Evolutionary conservation across 768 basidiomycete species (phyloP).

Genomic region (Psilocybe subaeruginosa): DNA sequence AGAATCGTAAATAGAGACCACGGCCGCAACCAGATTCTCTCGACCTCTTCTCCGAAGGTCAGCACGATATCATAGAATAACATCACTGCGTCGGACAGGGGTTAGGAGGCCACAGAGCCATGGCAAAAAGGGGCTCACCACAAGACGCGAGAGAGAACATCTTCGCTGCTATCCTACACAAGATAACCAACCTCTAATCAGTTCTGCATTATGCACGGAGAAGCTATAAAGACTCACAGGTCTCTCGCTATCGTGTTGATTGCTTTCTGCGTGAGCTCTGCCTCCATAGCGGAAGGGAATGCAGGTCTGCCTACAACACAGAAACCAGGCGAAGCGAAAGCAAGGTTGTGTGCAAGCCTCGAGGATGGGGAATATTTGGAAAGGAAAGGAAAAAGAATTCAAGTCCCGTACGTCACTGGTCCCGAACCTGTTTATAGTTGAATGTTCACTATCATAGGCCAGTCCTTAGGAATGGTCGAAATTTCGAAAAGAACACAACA

Average conservation of each 20-base stretch:
- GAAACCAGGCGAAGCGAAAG: no score
- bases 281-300: neutral
- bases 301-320: neutral
- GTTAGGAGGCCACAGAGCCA: neutral
- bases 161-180: constrained; percentile 34
- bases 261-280: neutral
- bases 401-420: no score
- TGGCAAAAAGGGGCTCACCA: constrained; percentile 25
- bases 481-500: neutral
- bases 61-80: constrained; percentile 38
- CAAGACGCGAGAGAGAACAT: constrained; percentile 41
- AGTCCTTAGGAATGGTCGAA: no score
- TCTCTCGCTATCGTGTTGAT: neutral
- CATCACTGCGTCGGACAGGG: constrained; percentile 28
- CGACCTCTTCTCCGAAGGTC: constrained; percentile 38
- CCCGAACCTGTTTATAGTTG: no score
- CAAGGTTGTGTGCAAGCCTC: neutral
- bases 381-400: no score
- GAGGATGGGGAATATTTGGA: neutral
- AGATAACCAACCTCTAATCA: constrained; percentile 16
- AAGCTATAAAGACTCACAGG: neutral
- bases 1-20: constrained; percentile 31
- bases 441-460: no score
- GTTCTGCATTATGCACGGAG: constrained; percentile 8
- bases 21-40: constrained; percentile 34